Percentiles rank a stretch among this genome's conserved stretches.
Conservation (phyloP, 495 filamentous ascomycete species). For the Geoglossum glabrum region DNA sequence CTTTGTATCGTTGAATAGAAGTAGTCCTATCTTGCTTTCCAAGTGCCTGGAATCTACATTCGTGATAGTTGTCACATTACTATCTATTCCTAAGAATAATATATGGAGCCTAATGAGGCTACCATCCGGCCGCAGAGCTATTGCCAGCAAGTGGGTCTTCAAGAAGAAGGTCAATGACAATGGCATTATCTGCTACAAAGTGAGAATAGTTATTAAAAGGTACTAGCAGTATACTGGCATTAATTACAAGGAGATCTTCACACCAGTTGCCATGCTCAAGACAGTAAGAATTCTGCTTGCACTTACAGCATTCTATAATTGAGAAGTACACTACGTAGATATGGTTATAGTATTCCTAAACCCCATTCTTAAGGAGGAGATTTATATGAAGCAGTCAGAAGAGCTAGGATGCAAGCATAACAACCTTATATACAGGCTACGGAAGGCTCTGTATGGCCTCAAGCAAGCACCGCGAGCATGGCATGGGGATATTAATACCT, state of each 20-base stretch:
- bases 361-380: slow-evolving; percentile 9
- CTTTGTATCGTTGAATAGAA: no score
- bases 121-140: neutral
- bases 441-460: slow-evolving; percentile 1
- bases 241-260: slow-evolving; percentile 14
- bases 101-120: slow-evolving; percentile 1
- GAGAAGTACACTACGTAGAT: slow-evolving; percentile 15
- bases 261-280: slow-evolving; percentile 5
- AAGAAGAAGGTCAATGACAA: slow-evolving; percentile 8
- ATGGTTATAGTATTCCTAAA: slow-evolving; percentile 17
- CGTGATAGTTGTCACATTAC: no score
- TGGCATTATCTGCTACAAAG: slow-evolving; percentile 11
- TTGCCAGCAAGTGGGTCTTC: slow-evolving; percentile 12
- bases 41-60: no score
- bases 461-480: neutral
- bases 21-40: no score
- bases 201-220: slow-evolving; percentile 10
- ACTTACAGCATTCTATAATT: slow-evolving; percentile 7
- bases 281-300: slow-evolving; percentile 7
- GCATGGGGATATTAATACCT: neutral
- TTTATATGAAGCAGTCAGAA: slow-evolving; percentile 13
- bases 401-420: neutral
- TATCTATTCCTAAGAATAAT: no score
- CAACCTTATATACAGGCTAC: neutral
- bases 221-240: slow-evolving; percentile 11